These are phyloP conservation scores for Beauveria scarabaeidicola DNA, from an alignment of 2,329 filamentous ascomycete species.

Conservation along the genomic window DNA sequence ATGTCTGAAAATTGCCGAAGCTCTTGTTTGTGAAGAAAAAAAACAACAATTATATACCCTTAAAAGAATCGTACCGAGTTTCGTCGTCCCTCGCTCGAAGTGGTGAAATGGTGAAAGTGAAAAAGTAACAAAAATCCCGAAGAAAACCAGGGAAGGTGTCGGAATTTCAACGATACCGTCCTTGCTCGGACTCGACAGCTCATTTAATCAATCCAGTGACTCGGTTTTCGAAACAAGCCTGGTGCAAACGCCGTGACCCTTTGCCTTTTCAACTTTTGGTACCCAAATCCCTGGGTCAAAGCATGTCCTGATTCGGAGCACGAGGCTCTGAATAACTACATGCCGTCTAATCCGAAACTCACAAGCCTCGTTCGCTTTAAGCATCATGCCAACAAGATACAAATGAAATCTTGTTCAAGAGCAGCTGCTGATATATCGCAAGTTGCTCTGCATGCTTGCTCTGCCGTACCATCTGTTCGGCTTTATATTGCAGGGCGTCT, in stretches of 20 bases:
- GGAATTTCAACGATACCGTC: background rate
- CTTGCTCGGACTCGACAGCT: background rate
- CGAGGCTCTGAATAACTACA: background rate
- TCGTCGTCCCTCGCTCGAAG: conserved; percentile 2
- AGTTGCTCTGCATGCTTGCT: background rate
- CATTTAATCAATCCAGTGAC: background rate
- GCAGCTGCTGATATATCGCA: background rate
- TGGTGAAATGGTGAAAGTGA: background rate
- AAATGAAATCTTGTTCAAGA: background rate
- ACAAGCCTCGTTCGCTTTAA: conserved; percentile 3
- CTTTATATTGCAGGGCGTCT: background rate
- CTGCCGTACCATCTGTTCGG: background rate
- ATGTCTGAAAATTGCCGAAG: background rate
- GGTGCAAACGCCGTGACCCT: conserved; percentile 6
- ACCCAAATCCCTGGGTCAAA: conserved; percentile 2
- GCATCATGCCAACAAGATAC: conserved; percentile 7
- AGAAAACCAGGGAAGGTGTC: conserved; percentile 3
- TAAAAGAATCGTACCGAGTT: background rate
- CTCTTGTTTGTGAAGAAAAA: background rate
- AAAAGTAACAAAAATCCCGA: background rate
- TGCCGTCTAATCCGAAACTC: conserved; percentile 2
- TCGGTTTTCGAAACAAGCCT: background rate
- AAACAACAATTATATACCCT: conserved; percentile 9
- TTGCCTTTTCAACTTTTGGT: conserved; percentile 7
- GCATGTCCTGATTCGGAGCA: background rate